Base-by-base conservation (phyloP, 192 early-diverging fungal species). In the Podila minutissima region DNA sequence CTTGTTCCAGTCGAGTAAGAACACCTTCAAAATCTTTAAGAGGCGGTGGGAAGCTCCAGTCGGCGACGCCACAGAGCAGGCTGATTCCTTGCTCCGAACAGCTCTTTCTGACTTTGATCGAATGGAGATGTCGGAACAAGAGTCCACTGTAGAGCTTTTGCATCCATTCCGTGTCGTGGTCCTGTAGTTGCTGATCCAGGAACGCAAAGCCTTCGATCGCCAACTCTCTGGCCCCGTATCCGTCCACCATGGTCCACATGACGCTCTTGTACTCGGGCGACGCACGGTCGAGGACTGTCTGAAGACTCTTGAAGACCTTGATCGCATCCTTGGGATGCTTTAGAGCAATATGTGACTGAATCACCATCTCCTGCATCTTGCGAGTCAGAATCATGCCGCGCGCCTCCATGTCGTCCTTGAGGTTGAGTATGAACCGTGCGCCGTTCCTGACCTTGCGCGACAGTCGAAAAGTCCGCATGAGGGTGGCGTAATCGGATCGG, bases 391-490 rank as follows among this genome's bases (percentile, higher is more conserved):
- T 2, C 5, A 73, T 59, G n/a, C 66, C 77, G 13, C 48, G 1
- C 2, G 19, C n/a, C 1, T 60, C 48, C 50, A 69, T 29, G 37
- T 63, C 58, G 3, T 50, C 20, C 28, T 81, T 35, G 33, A 81
- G 13, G 0, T 13, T 48, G 31, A 73, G 24, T 17, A 81, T 73
- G 53, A 66, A 46, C 7, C 19, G 29, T 3, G 77, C 66, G 1
- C 53, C 70, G 8, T 28, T 26, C 10, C 41, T 69, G 5, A 49
- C 11, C 8, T 46, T 24, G 26, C 31, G 24, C 15, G 60, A 60
- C 46, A 73, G 29, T 17, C 77, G 62, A 41, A 81, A n/a, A 6
- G 55, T 69, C 29, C 46, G 60, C 71, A 81, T 60, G 19, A 81
- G 66, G 26, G 31, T 67, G 60, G 62, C 65, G 32, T 81, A 81